Evolutionary conservation across 345 rosid genomes (phyloP), one percentile per base, ranked within the genome.

Genomic region (Nasturtium officinale): DNA sequence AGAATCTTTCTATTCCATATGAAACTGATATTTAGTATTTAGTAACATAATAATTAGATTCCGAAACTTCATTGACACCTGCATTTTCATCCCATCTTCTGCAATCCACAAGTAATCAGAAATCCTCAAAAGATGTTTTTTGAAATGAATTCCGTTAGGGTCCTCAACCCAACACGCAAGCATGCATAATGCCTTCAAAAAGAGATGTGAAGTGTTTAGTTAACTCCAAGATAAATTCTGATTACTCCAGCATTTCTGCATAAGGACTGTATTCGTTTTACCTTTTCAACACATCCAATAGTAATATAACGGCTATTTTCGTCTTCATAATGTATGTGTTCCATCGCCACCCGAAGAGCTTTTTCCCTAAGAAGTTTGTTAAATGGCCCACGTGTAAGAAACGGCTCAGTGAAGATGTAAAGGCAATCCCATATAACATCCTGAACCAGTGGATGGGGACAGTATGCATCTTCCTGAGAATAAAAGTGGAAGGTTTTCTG

Each of bases 51-150:
- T 25, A 65, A 37, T 23, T 23, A 23, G 2, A 23, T 23, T 23
- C 25, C 25, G 25, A 23, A 23, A 1, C 25, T 26, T 29, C 35
- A 61, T 66, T 47, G 47, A 38, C 37, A 67, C 75, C 89, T 88
- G 93, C 90, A 89, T 82, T 82, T 91, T 94, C 86, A 94, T 88
- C 76, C 97, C 98, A 80, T 94, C 98, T 80, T 94, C 97, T 48
- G 90, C 97, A 62, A 91, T 78, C 98, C 96, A 94, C 47, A 89
- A 55, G 70, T 85, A 94, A 77, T 94, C 98, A 0, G 91, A 75
- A 25, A 91, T 69, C 76, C 97, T 83, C 32, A 95, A 59, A 20
- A 93, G 87, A 75, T 94, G 98, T 59, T 89, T 89, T 83, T 89
- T 88, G 80, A 87, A 80, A 69, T 77, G 74, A 67, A 78, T 79